Percentiles rank a stretch among this genome's conserved stretches.
Conservation (phyloP, 805 yeast genomes). For the Starmerella khaoyaiensis region DNA sequence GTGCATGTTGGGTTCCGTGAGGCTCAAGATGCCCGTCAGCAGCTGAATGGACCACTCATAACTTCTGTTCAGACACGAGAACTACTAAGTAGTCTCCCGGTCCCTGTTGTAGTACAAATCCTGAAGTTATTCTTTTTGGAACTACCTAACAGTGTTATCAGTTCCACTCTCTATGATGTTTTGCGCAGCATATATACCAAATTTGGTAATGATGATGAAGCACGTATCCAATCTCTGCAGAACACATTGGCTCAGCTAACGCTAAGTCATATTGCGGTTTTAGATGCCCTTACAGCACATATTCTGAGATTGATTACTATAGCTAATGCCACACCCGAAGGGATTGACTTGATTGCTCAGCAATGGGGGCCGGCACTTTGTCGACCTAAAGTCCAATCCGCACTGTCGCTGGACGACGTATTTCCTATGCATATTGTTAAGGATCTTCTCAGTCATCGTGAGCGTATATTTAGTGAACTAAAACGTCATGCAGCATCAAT, state of each 20-base stretch:
- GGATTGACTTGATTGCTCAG: constrained; percentile 36
- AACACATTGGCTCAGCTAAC: constrained; percentile 56
- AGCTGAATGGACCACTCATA: constrained; percentile 13
- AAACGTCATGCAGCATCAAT: constrained; percentile 26
- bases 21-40: constrained; percentile 24
- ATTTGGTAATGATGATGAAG: constrained; percentile 30
- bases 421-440: constrained; percentile 45
- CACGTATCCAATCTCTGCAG: constrained; percentile 49
- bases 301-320: constrained; percentile 49
- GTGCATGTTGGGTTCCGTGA: constrained; percentile 24
- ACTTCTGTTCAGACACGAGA: constrained; percentile 19
- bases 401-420: constrained; percentile 42
- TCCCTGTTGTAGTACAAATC: constrained; percentile 46
- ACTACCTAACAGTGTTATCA: constrained; percentile 63
- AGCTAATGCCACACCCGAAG: constrained; percentile 29
- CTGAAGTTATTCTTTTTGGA: constrained; percentile 65
- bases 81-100: constrained; percentile 29
- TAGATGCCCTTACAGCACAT: constrained; percentile 70
- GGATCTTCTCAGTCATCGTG: constrained; percentile 50
- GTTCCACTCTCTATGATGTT: constrained; percentile 51
- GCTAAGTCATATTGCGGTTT: constrained; percentile 59
- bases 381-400: constrained; percentile 38
- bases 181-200: constrained; percentile 52
- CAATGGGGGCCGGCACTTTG: constrained; percentile 54
- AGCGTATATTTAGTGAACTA: constrained; percentile 52